phyloP scores from a whole-genome alignment of 2,329 filamentous ascomycete species.

The Colletotrichum sp. region DNA sequence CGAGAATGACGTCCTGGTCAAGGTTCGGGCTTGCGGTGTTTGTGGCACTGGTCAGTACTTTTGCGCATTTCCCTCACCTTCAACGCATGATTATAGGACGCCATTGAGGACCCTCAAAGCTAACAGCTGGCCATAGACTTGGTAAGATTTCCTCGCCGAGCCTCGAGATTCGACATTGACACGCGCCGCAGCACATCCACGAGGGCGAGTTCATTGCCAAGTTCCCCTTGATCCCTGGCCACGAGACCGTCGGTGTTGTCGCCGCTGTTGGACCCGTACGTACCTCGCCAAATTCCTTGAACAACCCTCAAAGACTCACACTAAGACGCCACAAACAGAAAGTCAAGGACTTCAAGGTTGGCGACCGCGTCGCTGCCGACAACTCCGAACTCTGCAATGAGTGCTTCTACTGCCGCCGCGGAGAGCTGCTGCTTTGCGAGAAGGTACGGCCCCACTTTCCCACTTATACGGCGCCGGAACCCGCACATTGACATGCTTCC shows the following conservation, averaged over 20 bases:
- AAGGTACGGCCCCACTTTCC: conserved; percentile 39
- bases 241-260: conserved; percentile 71
- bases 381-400: conserved; percentile 72
- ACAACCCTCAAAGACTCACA: not conserved
- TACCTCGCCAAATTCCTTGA: not conserved
- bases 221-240: conserved; percentile 71
- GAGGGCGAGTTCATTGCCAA: conserved; percentile 70
- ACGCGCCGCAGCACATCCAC: conserved; percentile 57
- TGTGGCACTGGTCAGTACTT: conserved; percentile 57
- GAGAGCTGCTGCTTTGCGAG: conserved; percentile 72
- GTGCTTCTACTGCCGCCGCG: conserved; percentile 76
- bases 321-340: conserved; percentile 36
- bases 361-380: conserved; percentile 68
- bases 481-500: not conserved
- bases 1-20: conserved; percentile 66
- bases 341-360: conserved; percentile 64
- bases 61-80: not conserved
- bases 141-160: conserved; percentile 28
- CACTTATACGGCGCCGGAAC: not conserved
- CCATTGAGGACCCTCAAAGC: not conserved
- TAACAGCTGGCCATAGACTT: conserved; percentile 35
- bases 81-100: not conserved
- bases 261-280: conserved; percentile 56
- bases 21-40: conserved; percentile 72
- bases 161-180: conserved; percentile 12